These are phyloP conservation scores for Penicillium sp. DNA, from an alignment of 2,329 filamentous ascomycete species.

Conservation along the genomic window DNA sequence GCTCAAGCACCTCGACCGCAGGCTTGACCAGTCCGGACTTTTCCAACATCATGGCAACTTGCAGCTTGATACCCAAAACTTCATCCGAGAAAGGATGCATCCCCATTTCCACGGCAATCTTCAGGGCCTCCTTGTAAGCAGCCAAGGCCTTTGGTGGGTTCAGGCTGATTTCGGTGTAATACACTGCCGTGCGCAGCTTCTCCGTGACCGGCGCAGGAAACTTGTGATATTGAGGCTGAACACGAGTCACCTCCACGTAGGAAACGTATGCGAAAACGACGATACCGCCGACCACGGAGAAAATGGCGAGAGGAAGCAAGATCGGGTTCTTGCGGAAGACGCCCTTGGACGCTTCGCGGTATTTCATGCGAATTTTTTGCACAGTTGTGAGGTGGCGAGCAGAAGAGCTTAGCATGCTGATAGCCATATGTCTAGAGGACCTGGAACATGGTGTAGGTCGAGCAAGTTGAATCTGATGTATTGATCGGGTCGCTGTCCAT, in stretches of 20 bases:
- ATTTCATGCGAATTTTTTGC: conserved; percentile 29
- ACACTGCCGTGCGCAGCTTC: conserved; percentile 75
- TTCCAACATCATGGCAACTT: conserved; percentile 73
- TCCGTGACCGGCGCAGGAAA: conserved; percentile 43
- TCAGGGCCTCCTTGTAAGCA: conserved; percentile 74
- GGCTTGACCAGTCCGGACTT: conserved; percentile 63
- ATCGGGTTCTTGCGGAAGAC: conserved; percentile 42
- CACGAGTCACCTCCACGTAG: conserved; percentile 40
- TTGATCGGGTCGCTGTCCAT: conserved; percentile 13
- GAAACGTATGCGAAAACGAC: conserved; percentile 36
- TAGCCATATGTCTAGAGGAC: conserved; percentile 3
- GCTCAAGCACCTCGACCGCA: conserved; percentile 71
- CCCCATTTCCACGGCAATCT: conserved; percentile 63
- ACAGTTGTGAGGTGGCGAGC: conserved; percentile 20
- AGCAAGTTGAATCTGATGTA: conserved; percentile 13
- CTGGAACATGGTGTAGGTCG: conserved; percentile 11
- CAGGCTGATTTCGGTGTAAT: conserved; percentile 71
- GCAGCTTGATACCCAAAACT: conserved; percentile 80
- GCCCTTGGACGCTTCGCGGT: conserved; percentile 32
- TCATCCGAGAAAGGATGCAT: conserved; percentile 90
- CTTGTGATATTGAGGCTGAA: conserved; percentile 37
- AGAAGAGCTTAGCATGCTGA: not conserved
- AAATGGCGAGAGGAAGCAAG: conserved; percentile 36
- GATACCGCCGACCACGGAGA: conserved; percentile 32
- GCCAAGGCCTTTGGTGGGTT: conserved; percentile 72